Conservation (phyloP, 2,329 filamentous ascomycete species). For the Dothideomycetidae sp. region DNA sequence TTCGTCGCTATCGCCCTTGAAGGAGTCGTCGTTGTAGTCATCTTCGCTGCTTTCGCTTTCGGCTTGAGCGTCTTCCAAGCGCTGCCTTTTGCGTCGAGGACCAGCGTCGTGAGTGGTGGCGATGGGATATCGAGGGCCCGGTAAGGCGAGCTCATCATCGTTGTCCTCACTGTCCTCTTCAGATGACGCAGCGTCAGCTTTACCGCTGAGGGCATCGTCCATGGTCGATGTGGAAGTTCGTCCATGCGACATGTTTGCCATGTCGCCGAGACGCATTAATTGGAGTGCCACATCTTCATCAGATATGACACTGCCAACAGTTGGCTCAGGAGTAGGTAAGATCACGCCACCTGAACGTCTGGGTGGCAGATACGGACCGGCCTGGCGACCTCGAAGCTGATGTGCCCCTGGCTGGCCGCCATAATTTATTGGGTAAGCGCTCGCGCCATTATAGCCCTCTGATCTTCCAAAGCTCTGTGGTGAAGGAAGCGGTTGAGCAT, state of each 20-base stretch:
- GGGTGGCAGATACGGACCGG: slow-evolving; percentile 24
- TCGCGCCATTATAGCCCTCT: slow-evolving; percentile 23
- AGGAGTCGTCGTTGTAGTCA: slow-evolving; percentile 37
- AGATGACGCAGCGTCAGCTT: slow-evolving; percentile 71
- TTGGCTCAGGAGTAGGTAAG: slow-evolving; percentile 90
- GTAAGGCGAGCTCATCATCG: slow-evolving; percentile 49
- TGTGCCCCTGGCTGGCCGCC: slow-evolving; percentile 10
- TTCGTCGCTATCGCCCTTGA: slow-evolving; percentile 42
- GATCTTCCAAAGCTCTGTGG: slow-evolving; percentile 55
- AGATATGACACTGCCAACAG: slow-evolving; percentile 89
- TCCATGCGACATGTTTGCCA: slow-evolving; percentile 83
- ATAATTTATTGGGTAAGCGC: background rate
- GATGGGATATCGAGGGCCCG: slow-evolving; percentile 14
- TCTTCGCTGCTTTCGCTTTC: slow-evolving; percentile 50
- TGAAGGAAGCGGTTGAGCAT: slow-evolving; percentile 64
- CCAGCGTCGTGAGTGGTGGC: slow-evolving; percentile 16
- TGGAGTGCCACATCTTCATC: slow-evolving; percentile 97
- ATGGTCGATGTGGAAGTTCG: slow-evolving; percentile 85
- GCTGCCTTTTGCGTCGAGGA: slow-evolving; percentile 24
- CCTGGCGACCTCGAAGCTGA: slow-evolving; percentile 49
- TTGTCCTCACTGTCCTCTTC: slow-evolving; percentile 56
- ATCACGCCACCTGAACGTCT: slow-evolving; percentile 41
- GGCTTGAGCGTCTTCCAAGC: slow-evolving; percentile 35
- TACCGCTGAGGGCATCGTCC: slow-evolving; percentile 85
- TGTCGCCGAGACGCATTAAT: slow-evolving; percentile 87